Evolutionary conservation across 495 filamentous ascomycete species (phyloP).

Genomic region (Annulohypoxylon maeteangense): DNA sequence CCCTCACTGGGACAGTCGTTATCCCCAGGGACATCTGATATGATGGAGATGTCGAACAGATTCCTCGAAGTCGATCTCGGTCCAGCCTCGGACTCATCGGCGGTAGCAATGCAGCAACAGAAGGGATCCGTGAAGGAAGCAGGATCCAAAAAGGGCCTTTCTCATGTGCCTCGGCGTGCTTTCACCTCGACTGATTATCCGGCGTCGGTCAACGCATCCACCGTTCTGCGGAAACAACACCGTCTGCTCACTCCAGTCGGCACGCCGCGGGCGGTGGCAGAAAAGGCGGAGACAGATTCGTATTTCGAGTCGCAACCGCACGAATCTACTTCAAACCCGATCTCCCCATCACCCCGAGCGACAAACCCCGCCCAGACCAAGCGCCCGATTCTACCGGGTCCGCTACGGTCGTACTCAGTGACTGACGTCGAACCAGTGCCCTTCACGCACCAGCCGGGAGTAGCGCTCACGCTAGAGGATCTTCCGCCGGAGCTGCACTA

Average conservation of each 20-base stretch:
- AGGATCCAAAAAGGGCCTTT: conserved; percentile 11
- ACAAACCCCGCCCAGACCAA: background rate
- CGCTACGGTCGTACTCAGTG: conserved; percentile 57
- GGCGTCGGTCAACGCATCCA: conserved; percentile 7
- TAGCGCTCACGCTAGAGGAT: conserved; percentile 52
- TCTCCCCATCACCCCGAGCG: conserved; percentile 4
- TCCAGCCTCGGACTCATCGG: conserved; percentile 36
- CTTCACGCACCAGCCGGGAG: conserved; percentile 51
- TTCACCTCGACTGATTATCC: conserved; percentile 35
- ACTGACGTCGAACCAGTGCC: conserved; percentile 59
- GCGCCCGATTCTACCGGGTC: conserved; percentile 24
- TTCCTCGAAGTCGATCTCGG: conserved; percentile 42
- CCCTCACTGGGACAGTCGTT: conserved; percentile 32
- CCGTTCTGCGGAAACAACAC: conserved; percentile 23
- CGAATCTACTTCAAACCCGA: conserved; percentile 13
- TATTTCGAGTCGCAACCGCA: conserved; percentile 31
- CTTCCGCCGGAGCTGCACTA: conserved; percentile 69
- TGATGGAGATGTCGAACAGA: conserved; percentile 42
- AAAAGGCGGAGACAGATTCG: conserved; percentile 31
- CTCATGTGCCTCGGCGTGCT: conserved; percentile 29
- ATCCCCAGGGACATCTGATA: conserved; percentile 30
- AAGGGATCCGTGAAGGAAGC: conserved; percentile 30
- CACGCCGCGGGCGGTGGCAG: conserved; percentile 28
- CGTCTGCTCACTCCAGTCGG: conserved; percentile 22
- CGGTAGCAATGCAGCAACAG: conserved; percentile 31